phyloP scores from a whole-genome alignment of 164 flowering plant species.

The Umbilicus rupestris region DNA sequence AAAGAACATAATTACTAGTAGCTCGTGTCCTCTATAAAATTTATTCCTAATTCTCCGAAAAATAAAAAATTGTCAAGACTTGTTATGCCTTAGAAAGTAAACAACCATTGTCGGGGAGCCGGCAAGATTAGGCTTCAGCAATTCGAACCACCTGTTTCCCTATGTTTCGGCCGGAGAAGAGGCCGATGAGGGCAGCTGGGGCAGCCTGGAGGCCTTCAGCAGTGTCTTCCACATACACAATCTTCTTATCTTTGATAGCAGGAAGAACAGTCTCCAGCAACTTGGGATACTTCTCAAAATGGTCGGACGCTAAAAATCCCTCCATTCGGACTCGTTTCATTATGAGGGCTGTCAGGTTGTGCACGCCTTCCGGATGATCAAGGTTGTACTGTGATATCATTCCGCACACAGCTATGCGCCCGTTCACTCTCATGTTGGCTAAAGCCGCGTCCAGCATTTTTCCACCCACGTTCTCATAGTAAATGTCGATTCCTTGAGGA shows the following conservation, averaged over 20 bases:
- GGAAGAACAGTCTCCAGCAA: constrained; percentile 21
- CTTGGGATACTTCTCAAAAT: constrained; percentile 22
- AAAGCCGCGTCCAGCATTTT: constrained; percentile 38
- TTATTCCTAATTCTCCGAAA: too few species aligned
- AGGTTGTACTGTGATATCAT: constrained; percentile 35
- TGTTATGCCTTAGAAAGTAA: background rate
- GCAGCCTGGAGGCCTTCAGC: constrained; percentile 23
- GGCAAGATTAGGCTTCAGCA: constrained; percentile 11
- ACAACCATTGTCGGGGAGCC: background rate
- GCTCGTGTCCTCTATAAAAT: too few species aligned
- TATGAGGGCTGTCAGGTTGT: constrained; percentile 19
- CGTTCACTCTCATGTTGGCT: constrained; percentile 25
- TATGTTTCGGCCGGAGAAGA: constrained; percentile 22
- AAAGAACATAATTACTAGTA: too few species aligned
- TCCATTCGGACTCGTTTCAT: constrained; percentile 22
- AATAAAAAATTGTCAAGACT: too few species aligned
- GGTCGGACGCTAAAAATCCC: constrained; percentile 23
- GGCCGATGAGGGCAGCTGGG: constrained; percentile 23
- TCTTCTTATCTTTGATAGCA: constrained; percentile 21
- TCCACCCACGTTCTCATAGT: constrained; percentile 37
- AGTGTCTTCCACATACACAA: constrained; percentile 24
- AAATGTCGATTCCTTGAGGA: constrained; percentile 27
- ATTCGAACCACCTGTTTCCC: constrained; percentile 24
- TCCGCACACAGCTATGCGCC: constrained; percentile 27
- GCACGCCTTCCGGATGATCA: constrained; percentile 21